Evolutionary conservation across 108 stramenopile genomes (phyloP).

Genomic region (Aurantiochytrium sp.): DNA sequence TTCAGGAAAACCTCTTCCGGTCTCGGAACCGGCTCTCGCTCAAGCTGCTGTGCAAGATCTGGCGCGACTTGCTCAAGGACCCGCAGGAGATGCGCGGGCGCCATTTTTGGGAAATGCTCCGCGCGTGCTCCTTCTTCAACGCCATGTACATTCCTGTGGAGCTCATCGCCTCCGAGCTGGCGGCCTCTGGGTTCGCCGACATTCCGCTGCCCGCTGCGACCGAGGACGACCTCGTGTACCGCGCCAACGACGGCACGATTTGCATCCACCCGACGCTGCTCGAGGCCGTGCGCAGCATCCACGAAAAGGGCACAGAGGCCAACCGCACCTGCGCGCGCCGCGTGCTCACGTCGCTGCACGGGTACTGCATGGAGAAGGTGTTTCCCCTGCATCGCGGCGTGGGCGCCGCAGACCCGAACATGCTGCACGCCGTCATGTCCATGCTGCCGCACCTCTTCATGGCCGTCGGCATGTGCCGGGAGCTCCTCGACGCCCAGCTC

Average conservation of each 20-base stretch:
- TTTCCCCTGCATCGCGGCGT: neutral
- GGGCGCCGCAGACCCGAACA: neutral
- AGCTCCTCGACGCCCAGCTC: neutral
- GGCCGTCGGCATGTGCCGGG: conserved; percentile 3
- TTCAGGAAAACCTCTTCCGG: conserved; percentile 3
- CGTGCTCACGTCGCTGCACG: neutral
- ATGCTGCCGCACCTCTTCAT: conserved; percentile 17
- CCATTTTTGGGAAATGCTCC: neutral
- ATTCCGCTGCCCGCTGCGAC: neutral
- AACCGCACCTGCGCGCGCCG: neutral
- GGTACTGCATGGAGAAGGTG: conserved; percentile 12
- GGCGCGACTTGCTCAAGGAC: conserved; percentile 21
- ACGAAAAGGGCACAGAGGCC: neutral
- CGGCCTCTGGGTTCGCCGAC: neutral
- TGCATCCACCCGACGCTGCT: conserved; percentile 6
- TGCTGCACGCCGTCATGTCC: neutral
- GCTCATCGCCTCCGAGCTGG: neutral
- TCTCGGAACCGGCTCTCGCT: conserved; percentile 6
- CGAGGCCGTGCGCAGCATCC: conserved; percentile 15
- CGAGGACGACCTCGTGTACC: neutral
- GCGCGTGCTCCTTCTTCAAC: neutral
- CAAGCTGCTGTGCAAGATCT: conserved; percentile 1
- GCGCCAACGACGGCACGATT: neutral
- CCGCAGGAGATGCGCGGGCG: neutral
- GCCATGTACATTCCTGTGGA: neutral